Base-by-base conservation (phyloP, 306 rosid species). In the Ormosia semicastrata region DNA sequence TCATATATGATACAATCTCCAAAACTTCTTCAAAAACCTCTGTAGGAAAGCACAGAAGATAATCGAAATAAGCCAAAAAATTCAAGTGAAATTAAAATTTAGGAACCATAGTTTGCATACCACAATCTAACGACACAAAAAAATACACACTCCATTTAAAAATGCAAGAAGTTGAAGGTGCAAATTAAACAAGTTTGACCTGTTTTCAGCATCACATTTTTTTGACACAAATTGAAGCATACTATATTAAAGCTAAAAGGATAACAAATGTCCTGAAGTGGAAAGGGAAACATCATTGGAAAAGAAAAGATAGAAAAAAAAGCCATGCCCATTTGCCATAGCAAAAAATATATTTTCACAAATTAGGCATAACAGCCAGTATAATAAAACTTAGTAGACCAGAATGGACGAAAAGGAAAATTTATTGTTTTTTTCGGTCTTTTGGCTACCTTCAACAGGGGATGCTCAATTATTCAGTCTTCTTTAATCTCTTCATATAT, bases 1-100 rank as follows among this genome's bases (percentile, higher is more conserved):
- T 93, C 98, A 95, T 95, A 84, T 93, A 95, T 14, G 98, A 95
- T 18, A 90, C 98, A 58, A 95, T 95, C 85, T 95, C 98, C 92
- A 95, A 82, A 79, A 95, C 98, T 88, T 95, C 98, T 84, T 95
- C 98, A 75, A 95, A 95, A 78, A 95, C 98, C 98, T 95, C 98
- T 95, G 98, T 81, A 82, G 44, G 64, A 50, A 83, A 37, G 66
- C 75, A 62, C 63, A 59, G 6, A 70, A 33, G 15, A 75, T 4
- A 60, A 79, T 29, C 11, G 47, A 60, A 56, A 69, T 47, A 3
- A 67, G 76, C 6, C 33, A 66, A 49, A 18, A 8, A 58, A 67
- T 36, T 14, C 29, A 46, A 65, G 68, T 2, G 32, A 57, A 82
- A 78, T 7, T 14, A 50, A 60, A 59, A 73, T 37, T 54, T 62